These are phyloP conservation scores for Colletotrichum sansevieriae DNA, from an alignment of 2,329 filamentous ascomycete species.

Conservation along the genomic window DNA sequence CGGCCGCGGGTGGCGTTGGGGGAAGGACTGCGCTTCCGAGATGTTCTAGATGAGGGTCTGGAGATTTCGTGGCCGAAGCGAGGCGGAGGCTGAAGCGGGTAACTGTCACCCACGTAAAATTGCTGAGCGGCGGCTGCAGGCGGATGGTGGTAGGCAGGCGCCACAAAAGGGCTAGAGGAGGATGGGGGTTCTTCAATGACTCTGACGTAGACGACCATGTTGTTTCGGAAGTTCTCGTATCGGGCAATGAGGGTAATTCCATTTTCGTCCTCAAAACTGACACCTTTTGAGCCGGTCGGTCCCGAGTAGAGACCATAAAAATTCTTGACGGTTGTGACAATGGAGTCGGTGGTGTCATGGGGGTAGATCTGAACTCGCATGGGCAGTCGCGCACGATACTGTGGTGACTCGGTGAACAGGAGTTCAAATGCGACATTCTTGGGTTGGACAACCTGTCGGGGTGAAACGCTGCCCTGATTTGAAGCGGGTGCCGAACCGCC, in stretches of 20 bases:
- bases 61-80: constrained; percentile 73
- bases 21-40: constrained; percentile 83
- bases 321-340: constrained; percentile 98
- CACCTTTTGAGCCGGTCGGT: constrained; percentile 76
- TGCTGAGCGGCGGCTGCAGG: constrained; percentile 64
- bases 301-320: constrained; percentile 96
- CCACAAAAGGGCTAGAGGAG: constrained; percentile 61
- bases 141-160: constrained; percentile 65
- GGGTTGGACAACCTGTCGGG: constrained; percentile 62
- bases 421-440: constrained; percentile 87
- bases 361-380: constrained; percentile 92
- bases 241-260: constrained; percentile 93
- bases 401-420: constrained; percentile 75
- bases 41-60: constrained; percentile 77
- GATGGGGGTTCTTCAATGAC: constrained; percentile 75
- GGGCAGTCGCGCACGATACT: constrained; percentile 81
- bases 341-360: constrained; percentile 96
- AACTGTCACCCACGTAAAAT: constrained; percentile 68
- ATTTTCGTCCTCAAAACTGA: constrained; percentile 93
- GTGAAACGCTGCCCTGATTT: constrained; percentile 60
- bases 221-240: constrained; percentile 94
- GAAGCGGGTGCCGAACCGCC: constrained; percentile 53
- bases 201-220: constrained; percentile 94
- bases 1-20: constrained; percentile 76
- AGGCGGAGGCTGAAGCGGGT: constrained; percentile 61